These are phyloP conservation scores for Pyricularia pennisetigena DNA, from an alignment of 2,329 filamentous ascomycete genomes.

Conservation along the genomic window DNA sequence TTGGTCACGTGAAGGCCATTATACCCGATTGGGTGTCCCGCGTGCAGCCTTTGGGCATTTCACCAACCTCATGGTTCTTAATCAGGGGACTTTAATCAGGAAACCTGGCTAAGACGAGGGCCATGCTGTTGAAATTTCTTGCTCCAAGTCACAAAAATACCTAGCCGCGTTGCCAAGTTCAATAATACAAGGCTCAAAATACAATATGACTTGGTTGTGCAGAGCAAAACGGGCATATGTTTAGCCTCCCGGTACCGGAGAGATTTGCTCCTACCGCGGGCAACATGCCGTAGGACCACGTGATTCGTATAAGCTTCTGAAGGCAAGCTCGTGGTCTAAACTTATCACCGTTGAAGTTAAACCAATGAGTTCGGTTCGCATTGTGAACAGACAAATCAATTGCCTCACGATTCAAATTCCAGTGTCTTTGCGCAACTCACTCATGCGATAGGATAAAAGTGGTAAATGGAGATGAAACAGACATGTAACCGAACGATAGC, in stretches of 20 bases:
- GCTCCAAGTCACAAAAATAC: neutral
- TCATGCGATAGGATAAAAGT: neutral
- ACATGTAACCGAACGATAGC: neutral
- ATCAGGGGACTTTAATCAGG: neutral
- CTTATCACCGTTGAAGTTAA: neutral
- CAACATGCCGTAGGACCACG: neutral
- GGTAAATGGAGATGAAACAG: conserved; percentile 3
- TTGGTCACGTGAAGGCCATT: conserved; percentile 2
- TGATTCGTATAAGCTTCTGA: neutral
- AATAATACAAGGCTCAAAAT: neutral
- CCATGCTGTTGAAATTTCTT: neutral
- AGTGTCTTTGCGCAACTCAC: neutral
- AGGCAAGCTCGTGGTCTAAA: neutral
- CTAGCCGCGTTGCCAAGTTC: neutral
- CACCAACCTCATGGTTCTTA: neutral
- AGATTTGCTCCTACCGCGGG: neutral
- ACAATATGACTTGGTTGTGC: too few species aligned
- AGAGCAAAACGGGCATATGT: too few species aligned
- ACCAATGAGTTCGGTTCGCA: neutral
- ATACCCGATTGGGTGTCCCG: neutral
- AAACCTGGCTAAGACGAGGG: neutral
- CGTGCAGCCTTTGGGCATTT: neutral
- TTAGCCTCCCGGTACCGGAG: neutral
- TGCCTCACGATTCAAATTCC: neutral
- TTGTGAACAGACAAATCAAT: neutral